These are phyloP conservation scores for Eucalyptus virginea DNA, from an alignment of 345 rosid genomes.

Conservation along the genomic window DNA sequence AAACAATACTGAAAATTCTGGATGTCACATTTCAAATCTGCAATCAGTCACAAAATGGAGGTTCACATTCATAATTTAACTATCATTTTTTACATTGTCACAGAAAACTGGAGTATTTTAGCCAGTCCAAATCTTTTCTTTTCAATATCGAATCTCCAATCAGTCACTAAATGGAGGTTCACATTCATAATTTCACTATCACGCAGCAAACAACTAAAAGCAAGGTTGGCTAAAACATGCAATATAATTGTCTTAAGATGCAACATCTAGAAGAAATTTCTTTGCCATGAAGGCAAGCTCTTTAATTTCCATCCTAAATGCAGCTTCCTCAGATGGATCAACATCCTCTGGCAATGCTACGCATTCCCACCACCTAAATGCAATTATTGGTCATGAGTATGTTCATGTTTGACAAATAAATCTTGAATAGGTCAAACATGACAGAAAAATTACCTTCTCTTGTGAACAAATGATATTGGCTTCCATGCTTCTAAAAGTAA, in stretches of 20 bases:
- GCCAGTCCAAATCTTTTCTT: background rate
- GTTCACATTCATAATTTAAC: background rate
- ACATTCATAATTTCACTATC: background rate
- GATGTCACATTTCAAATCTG: no score
- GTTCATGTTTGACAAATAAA: background rate
- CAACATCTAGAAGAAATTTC: background rate
- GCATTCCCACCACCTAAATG: conserved; percentile 93
- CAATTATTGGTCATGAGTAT: background rate
- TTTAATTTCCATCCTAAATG: conserved; percentile 66
- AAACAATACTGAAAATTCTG: no score
- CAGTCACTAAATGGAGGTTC: background rate
- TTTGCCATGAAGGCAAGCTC: conserved; percentile 65
- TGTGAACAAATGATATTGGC: conserved; percentile 73
- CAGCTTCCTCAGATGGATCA: conserved; percentile 52
- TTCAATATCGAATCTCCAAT: background rate
- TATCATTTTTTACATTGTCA: background rate
- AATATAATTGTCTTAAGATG: background rate
- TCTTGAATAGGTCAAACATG: background rate
- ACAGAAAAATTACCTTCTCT: conserved; percentile 39
- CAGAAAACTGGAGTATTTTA: background rate
- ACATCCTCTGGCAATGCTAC: conserved; percentile 75
- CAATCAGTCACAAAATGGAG: background rate
- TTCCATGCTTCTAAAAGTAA: conserved; percentile 93
- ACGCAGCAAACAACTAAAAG: background rate
- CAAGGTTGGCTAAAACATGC: background rate